These are phyloP conservation scores for Trifolium fragiferum DNA, from an alignment of 306 rosid species.

Conservation along the genomic window DNA sequence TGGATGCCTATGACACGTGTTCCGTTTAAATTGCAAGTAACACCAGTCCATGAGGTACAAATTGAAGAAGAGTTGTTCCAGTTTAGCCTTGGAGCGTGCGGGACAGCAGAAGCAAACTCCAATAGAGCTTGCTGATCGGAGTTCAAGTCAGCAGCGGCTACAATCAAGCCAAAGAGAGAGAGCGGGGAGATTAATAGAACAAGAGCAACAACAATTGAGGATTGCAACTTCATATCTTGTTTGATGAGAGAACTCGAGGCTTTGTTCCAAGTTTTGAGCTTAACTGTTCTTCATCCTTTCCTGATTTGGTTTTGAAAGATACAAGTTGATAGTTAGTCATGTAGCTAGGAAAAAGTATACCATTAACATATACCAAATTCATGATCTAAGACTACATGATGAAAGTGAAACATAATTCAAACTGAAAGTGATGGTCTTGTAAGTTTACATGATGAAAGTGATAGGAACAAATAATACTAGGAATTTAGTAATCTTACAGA, in stretches of 20 bases:
- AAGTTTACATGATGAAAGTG: constrained; percentile 20
- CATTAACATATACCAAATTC: constrained; percentile 29
- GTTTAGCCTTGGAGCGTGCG: constrained; percentile 68
- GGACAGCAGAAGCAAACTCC: constrained; percentile 57
- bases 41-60: constrained; percentile 77
- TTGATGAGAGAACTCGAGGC: constrained; percentile 39
- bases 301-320: constrained; percentile 45
- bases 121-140: constrained; percentile 73
- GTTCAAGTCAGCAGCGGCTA: constrained; percentile 60
- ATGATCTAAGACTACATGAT: constrained; percentile 1
- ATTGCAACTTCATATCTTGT: constrained; percentile 56
- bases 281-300: constrained; percentile 49
- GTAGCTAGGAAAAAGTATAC: constrained; percentile 36
- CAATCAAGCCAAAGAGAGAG: constrained; percentile 34
- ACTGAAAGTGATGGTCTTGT: constrained; percentile 15
- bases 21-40: constrained; percentile 55
- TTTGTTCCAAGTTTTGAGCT: constrained; percentile 37
- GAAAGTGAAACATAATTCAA: constrained; percentile 26
- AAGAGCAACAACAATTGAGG: constrained; percentile 45
- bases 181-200: constrained; percentile 42
- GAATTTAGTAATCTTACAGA: constrained; percentile 4
- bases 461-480: not conserved
- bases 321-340: constrained; percentile 41
- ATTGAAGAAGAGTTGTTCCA: constrained; percentile 65
- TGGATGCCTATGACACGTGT: constrained; percentile 63